Evolutionary conservation across 495 filamentous ascomycete species (phyloP), one percentile per base, ranked within the genome.

Genomic region (Annulohypoxylon moriforme): DNA sequence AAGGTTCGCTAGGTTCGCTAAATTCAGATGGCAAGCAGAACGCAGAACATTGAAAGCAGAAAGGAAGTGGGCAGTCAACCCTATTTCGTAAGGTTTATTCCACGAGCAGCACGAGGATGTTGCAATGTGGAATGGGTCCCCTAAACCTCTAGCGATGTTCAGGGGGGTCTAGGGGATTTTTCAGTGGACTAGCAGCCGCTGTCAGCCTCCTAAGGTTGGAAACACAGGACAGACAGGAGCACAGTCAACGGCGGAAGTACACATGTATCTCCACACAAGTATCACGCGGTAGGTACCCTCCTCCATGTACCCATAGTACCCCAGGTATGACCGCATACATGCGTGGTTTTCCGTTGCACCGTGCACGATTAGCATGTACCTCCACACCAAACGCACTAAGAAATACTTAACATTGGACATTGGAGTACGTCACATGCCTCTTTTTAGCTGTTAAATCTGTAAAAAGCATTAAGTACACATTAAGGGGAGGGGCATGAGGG

Each of bases 401-500:
- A 9, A 42, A 9, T 42, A 34, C 16, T 38, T 60, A 38, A 55
- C 44, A 44, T 67, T n/a, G 46, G 46, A 46, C 44, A 49, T 60
- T 8, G 59, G 25, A 63, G 63, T 29, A 71, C 69, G 69, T 72
- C 69, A 72, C 69, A 67, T 67, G 63, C 27, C 46, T 67, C 13
- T 34, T 34, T 33, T 47, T 5, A 66, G 27, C 36, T 50, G 50
- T 49, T 40, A n/a, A 40, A 40, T 14, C 11, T 40, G 36, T 40
- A 14, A 14, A 40, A 11, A 11, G 16, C 40, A 44, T 18, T 9
- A 22, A 5, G 24, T 40, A 40, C n/a, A n/a, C n/a, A 25, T 8
- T 16, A 20, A 25, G 5, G 31, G 27, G 42, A 70, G 47, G 56
- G 55, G 40, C 36, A 58, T n/a, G 59, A 67, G 58, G 59, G 52